Evolutionary conservation across 345 rosid species (phyloP).

Genomic region (Cochlearia excelsa): DNA sequence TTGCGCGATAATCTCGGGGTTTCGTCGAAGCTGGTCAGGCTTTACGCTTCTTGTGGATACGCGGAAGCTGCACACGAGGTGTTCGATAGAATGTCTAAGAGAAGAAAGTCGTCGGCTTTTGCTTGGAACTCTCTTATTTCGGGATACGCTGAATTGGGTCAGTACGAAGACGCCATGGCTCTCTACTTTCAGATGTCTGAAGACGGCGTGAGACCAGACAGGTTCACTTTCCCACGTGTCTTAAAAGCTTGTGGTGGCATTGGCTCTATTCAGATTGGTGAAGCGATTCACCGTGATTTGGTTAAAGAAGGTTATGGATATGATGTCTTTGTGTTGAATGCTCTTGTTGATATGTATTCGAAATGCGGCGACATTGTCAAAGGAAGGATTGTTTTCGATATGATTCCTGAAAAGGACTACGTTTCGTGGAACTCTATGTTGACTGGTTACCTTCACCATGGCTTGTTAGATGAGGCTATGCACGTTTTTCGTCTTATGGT

Average conservation of each 20-base stretch:
- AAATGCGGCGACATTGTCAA: slow-evolving; percentile 86
- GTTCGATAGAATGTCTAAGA: slow-evolving; percentile 73
- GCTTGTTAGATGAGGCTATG: slow-evolving; percentile 52
- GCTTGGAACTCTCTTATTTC: slow-evolving; percentile 90
- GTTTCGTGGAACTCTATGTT: slow-evolving; percentile 85
- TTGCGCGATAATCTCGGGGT: slow-evolving; percentile 52
- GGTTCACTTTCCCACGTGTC: slow-evolving; percentile 74
- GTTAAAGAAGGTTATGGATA: slow-evolving; percentile 61
- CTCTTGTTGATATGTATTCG: slow-evolving; percentile 89
- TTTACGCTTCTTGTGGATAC: slow-evolving; percentile 52
- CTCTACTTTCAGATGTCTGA: slow-evolving; percentile 90
- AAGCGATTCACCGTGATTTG: slow-evolving; percentile 70
- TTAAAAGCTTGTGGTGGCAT: slow-evolving; percentile 83
- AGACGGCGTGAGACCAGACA: slow-evolving; percentile 72
- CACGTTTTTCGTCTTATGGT: slow-evolving; percentile 53
- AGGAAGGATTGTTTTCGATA: slow-evolving; percentile 66
- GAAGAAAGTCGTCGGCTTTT: slow-evolving; percentile 55
- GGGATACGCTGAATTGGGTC: slow-evolving; percentile 63
- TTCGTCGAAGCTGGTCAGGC: slow-evolving; percentile 58
- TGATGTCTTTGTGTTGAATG: slow-evolving; percentile 61
- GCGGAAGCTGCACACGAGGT: slow-evolving; percentile 61
- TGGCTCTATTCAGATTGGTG: slow-evolving; percentile 63
- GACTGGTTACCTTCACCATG: slow-evolving; percentile 60
- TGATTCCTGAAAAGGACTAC: slow-evolving; percentile 49
- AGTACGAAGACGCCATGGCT: slow-evolving; percentile 76